A percentile compares a stretch with the other conserved stretches of the same genome.
Evolutionary conservation across 805 yeast genomes (phyloP).

Genomic region (Lachancea lanzarotensis): DNA sequence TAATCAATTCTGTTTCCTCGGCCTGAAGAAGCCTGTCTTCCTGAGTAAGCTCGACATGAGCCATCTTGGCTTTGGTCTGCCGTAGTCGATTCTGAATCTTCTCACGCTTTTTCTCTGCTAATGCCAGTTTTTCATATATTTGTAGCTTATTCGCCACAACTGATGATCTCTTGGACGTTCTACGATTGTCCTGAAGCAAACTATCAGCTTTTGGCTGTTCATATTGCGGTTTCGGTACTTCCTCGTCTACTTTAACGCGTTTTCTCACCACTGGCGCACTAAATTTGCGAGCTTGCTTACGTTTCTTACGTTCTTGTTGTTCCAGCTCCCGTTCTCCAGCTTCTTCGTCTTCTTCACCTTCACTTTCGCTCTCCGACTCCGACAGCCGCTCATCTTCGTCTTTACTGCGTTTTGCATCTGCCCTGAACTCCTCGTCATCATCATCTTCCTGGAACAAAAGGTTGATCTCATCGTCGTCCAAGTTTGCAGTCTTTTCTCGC

Average conservation of each 20-base stretch:
- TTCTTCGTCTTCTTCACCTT: constrained; percentile 25
- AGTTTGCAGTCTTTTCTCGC: constrained; percentile 13
- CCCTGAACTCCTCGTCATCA: constrained; percentile 44
- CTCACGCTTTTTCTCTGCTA: constrained; percentile 55
- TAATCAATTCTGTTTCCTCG: constrained; percentile 71
- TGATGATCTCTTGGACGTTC: constrained; percentile 71
- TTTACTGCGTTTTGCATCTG: constrained; percentile 24
- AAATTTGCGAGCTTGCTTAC: constrained; percentile 8
- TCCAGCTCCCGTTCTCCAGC: constrained; percentile 19
- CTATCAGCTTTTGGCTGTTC: constrained; percentile 44
- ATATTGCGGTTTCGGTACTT: constrained; percentile 16
- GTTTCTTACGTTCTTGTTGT: constrained; percentile 10
- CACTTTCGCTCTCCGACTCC: constrained; percentile 28
- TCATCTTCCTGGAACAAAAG: constrained; percentile 61
- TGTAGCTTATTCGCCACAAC: constrained; percentile 73
- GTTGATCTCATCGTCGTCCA: constrained; percentile 70
- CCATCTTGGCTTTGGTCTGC: constrained; percentile 43
- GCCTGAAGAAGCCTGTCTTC: constrained; percentile 63
- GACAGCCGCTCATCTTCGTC: constrained; percentile 30
- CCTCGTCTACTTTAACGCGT: constrained; percentile 20
- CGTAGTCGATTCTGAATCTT: constrained; percentile 36
- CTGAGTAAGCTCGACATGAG: constrained; percentile 35
- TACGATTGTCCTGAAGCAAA: constrained; percentile 46
- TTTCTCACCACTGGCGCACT: constrained; percentile 14
- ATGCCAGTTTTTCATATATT: constrained; percentile 64